phyloP scores from a whole-genome alignment of 768 basidiomycete species.

The Phaeolepiota aurea region DNA sequence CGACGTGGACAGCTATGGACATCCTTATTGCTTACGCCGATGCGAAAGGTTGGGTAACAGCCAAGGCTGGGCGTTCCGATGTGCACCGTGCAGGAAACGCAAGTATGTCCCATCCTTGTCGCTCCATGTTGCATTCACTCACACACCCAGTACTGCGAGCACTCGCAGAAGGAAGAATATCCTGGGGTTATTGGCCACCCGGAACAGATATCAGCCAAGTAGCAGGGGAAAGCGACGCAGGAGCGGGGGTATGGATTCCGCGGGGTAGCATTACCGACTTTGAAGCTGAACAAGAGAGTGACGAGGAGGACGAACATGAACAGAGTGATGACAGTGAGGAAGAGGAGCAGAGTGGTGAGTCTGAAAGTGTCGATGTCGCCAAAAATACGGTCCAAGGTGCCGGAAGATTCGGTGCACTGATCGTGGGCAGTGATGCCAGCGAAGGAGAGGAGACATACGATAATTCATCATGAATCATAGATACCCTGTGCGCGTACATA shows the following conservation, averaged over 20 bases:
- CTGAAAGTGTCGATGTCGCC: conserved; percentile 10
- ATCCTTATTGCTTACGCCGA: conserved; percentile 73
- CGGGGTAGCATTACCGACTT: conserved; percentile 21
- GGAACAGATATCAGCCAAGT: conserved; percentile 21
- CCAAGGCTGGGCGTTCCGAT: conserved; percentile 86
- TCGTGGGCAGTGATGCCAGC: conserved; percentile 19
- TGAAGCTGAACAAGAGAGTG: conserved; percentile 12
- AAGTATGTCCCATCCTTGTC: conserved; percentile 42
- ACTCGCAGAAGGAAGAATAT: conserved; percentile 74
- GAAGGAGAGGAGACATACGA: no score
- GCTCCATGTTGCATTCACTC: conserved; percentile 1
- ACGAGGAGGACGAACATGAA: conserved; percentile 18
- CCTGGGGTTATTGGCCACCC: conserved; percentile 86
- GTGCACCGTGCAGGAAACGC: conserved; percentile 84
- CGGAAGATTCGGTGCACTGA: conserved; percentile 36
- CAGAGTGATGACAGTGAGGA: conserved; percentile 10
- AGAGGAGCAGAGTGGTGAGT: conserved; percentile 27
- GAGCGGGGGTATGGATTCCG: conserved; percentile 53
- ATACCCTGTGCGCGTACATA: no score
- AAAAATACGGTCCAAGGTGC: conserved; percentile 9
- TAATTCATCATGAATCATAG: neutral
- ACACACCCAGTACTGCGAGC: conserved; percentile 57
- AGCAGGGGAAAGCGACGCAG: conserved; percentile 17
- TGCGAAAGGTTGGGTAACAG: conserved; percentile 79
- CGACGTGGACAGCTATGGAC: conserved; percentile 79